These are phyloP conservation scores for Penicillium maclennaniae DNA, from an alignment of 495 filamentous ascomycete genomes.

Conservation along the genomic window DNA sequence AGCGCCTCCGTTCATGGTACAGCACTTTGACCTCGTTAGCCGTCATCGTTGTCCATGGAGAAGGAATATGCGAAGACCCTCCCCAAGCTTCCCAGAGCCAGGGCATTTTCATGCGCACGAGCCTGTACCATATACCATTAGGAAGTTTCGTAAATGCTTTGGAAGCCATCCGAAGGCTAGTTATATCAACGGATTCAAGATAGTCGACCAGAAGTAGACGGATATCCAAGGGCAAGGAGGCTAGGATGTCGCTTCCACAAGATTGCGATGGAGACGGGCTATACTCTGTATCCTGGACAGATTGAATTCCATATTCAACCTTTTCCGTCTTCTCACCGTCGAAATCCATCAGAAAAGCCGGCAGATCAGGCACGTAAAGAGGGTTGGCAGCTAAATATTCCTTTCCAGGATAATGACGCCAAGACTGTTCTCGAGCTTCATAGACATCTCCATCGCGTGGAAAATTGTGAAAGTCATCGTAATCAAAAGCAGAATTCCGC, in stretches of 20 bases:
- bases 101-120: constrained; percentile 28
- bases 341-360: background rate
- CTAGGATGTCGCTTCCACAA: background rate
- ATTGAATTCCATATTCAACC: background rate
- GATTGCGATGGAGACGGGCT: background rate
- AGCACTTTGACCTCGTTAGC: background rate
- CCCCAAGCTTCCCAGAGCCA: constrained; percentile 32
- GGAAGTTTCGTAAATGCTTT: background rate
- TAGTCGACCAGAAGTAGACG: background rate
- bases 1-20: background rate
- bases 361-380: background rate
- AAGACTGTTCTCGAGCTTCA: background rate
- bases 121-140: constrained; percentile 19
- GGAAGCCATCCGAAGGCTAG: background rate
- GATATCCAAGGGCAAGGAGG: background rate
- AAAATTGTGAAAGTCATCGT: background rate
- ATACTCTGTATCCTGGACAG: too few relatives aligned
- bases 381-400: background rate
- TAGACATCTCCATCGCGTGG: background rate
- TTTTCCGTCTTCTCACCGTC: background rate
- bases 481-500: background rate
- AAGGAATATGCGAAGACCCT: background rate
- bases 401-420: background rate
- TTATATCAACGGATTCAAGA: background rate
- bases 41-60: background rate